phyloP scores from a whole-genome alignment of 306 rosid species.

The Prunus padus region DNA sequence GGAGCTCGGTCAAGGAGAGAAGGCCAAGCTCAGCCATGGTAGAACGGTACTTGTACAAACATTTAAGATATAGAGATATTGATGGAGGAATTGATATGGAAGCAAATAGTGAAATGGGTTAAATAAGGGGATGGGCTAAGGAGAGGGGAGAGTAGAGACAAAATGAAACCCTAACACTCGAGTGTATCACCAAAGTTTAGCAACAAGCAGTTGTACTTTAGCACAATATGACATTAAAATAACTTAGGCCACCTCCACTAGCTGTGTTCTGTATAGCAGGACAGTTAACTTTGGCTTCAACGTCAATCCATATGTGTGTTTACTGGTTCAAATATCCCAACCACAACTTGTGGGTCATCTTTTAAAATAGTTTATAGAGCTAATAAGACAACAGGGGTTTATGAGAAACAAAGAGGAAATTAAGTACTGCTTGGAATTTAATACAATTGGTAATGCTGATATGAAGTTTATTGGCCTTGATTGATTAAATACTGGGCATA shows the following conservation, averaged over 20 bases:
- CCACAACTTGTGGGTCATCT: not conserved
- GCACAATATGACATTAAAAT: slow-evolving; percentile 25
- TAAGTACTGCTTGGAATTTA: not conserved
- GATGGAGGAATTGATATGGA: slow-evolving; percentile 30
- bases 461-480: not conserved
- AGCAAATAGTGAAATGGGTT: slow-evolving; percentile 31
- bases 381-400: no score
- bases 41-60: slow-evolving; percentile 41
- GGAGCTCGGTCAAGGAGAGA: slow-evolving; percentile 61
- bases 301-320: slow-evolving; percentile 34
- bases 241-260: slow-evolving; percentile 12
- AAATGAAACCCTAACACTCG: slow-evolving; percentile 59
- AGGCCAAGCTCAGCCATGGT: slow-evolving; percentile 75
- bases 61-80: slow-evolving; percentile 46
- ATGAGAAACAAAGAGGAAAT: not conserved
- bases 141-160: slow-evolving; percentile 39
- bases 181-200: slow-evolving; percentile 61
- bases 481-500: no score
- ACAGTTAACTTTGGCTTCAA: slow-evolving; percentile 51
- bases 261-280: slow-evolving; percentile 25
- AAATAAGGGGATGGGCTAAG: slow-evolving; percentile 34
- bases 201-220: slow-evolving; percentile 49
- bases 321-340: slow-evolving; percentile 1
- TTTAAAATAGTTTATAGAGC: no score
- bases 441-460: not conserved